Base-by-base conservation (phyloP, 2,329 filamentous ascomycete species). In the Kalmusia sp. region DNA sequence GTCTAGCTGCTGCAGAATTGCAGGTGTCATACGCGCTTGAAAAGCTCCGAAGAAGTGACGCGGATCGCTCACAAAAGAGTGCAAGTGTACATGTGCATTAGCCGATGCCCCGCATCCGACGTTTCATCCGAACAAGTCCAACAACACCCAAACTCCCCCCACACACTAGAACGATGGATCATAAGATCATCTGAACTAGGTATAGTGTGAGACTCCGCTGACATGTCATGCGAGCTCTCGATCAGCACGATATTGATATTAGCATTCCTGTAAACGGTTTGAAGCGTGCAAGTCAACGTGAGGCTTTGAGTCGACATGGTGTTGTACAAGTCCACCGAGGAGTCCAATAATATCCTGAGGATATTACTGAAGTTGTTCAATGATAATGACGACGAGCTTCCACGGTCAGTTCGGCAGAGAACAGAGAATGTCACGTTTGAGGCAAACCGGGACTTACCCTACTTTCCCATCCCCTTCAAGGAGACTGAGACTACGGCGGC, bases 401-500 rank as follows among this genome's bases (percentile, higher is more conserved):
- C 38, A 14, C 9, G n/a, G n/a, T 27, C 38, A 27, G 21, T 41
- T 27, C 38, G 38, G 19, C 38, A 27, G 17, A n/a, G 38, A 22
- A 27, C 22, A 25, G 22, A 41, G 9, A 25, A 27, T 41, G 38
- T 41, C 21, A 41, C 38, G 5, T 41, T 41, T 22, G 25, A 25
- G 19, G 38, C 38, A 19, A 41, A 27, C 15, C 19, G 34, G 12
- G 22, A 15, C 15, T 37, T 37, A 11, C 74, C 74, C 6, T 76
- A 76, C 57, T 76, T 75, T 50, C 73, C 74, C 2, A 72, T 68
- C 52, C 80, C 80, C 0, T 78, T 82, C 57, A 83, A 83, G 56
- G 79, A 81, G 63, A 82, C 79, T 0, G 80, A 83, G 58, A 80
- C 80, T 1, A 72, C 79, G 7, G 78, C 79, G 8, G 80, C 84